phyloP scores from a whole-genome alignment of 2,329 filamentous ascomycete genomes.

The Fonsecaea pedrosoi region DNA sequence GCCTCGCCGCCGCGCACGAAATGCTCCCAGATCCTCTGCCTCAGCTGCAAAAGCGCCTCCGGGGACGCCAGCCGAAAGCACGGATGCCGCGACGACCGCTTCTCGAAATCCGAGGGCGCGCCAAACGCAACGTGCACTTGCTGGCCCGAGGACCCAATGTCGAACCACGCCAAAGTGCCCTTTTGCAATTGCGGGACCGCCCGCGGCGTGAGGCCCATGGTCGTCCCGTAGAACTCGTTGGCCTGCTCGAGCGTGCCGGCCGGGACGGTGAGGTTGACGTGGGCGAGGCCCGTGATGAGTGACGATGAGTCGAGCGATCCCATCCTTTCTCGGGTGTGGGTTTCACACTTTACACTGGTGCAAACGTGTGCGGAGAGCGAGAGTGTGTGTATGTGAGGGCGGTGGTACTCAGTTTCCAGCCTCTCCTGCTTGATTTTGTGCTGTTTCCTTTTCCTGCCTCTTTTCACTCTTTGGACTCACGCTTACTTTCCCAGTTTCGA shows the following conservation, averaged over 20 bases:
- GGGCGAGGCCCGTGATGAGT: conserved; percentile 62
- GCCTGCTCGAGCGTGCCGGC: conserved; percentile 59
- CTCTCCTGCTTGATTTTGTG: not conserved
- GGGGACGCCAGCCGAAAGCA: conserved; percentile 62
- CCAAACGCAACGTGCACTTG: conserved; percentile 62
- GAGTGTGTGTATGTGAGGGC: not conserved
- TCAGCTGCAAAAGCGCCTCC: conserved; percentile 58
- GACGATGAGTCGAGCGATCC: conserved; percentile 13
- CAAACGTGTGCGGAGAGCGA: not conserved
- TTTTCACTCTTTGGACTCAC: not conserved
- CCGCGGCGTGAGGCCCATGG: conserved; percentile 61
- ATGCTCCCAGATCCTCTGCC: conserved; percentile 61
- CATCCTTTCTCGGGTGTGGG: conserved; percentile 11
- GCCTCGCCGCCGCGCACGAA: conserved; percentile 55
- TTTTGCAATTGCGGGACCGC: conserved; percentile 61
- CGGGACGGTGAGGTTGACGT: conserved; percentile 67
- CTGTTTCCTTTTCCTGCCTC: not conserved
- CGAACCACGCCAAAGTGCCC: conserved; percentile 62
- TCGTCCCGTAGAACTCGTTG: conserved; percentile 61
- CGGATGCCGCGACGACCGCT: conserved; percentile 60
- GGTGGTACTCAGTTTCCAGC: not conserved
- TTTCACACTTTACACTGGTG: not conserved
- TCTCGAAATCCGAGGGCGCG: conserved; percentile 63
- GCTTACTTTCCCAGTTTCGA: not conserved
- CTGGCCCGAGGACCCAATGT: conserved; percentile 30